Conservation (phyloP, 768 basidiomycete genomes). For the Fomitopsis serialis region DNA sequence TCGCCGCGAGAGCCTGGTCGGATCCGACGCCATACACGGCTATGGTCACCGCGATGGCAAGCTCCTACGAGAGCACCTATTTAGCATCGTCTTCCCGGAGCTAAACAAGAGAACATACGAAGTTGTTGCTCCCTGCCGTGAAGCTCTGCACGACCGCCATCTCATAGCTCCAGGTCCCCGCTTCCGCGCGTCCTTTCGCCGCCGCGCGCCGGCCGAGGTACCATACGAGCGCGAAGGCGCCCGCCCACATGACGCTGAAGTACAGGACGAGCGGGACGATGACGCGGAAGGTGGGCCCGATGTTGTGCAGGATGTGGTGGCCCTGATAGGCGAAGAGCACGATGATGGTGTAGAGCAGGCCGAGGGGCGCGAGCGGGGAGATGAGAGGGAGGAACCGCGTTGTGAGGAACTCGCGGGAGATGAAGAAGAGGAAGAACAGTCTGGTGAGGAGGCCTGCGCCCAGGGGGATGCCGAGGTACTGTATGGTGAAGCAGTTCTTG, state of each 20-base stretch:
- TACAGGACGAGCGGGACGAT: conserved; percentile 79
- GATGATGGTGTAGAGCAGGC: conserved; percentile 76
- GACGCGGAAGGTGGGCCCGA: conserved; percentile 74
- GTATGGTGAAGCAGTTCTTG: neutral
- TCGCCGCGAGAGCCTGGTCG: conserved; percentile 77
- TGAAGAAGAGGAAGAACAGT: conserved; percentile 40
- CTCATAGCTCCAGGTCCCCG: conserved; percentile 44
- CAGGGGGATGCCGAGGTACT: conserved; percentile 85
- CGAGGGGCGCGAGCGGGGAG: conserved; percentile 63
- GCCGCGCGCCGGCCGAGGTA: conserved; percentile 26
- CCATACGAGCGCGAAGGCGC: conserved; percentile 53
- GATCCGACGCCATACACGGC: conserved; percentile 75
- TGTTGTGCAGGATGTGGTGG: conserved; percentile 64
- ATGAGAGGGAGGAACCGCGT: conserved; percentile 63
- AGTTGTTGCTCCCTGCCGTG: conserved; percentile 77
- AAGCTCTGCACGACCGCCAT: conserved; percentile 75
- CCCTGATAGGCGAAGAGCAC: conserved; percentile 60
- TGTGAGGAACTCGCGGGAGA: conserved; percentile 44
- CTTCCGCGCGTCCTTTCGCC: neutral
- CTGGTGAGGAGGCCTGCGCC: conserved; percentile 69
- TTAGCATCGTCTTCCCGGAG: neutral
- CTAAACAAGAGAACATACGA: conserved; percentile 32
- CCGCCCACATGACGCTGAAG: conserved; percentile 72
- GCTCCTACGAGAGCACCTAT: conserved; percentile 40
- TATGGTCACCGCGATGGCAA: conserved; percentile 79